These are phyloP conservation scores for Jamesozyma jinghongensis DNA, from an alignment of 805 yeast genomes.

Conservation along the genomic window DNA sequence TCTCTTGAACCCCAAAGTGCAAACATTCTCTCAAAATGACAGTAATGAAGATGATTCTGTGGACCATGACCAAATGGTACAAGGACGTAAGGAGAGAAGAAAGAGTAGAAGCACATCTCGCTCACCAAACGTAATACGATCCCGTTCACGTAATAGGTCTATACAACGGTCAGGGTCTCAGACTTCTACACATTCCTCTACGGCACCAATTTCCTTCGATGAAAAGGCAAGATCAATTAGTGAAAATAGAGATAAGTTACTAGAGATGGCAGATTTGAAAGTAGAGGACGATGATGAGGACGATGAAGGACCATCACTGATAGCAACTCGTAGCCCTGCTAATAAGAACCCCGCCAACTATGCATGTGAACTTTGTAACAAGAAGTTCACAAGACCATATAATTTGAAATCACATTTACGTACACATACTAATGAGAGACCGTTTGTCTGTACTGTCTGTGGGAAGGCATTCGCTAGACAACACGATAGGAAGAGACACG, in stretches of 20 bases:
- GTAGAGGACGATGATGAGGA: constrained; percentile 8
- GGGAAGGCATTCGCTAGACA: constrained; percentile 77
- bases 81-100: constrained; percentile 21
- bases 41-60: constrained; percentile 7
- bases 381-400: constrained; percentile 84
- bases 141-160: constrained; percentile 2
- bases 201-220: constrained; percentile 15
- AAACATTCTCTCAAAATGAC: neutral
- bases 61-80: constrained; percentile 19
- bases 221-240: constrained; percentile 27
- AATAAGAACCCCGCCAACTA: constrained; percentile 23
- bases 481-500: constrained; percentile 71
- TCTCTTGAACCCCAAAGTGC: neutral
- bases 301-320: constrained; percentile 3
- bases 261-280: constrained; percentile 23
- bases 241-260: constrained; percentile 24
- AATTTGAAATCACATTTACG: constrained; percentile 84
- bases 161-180: constrained; percentile 4
- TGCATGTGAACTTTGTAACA: constrained; percentile 77
- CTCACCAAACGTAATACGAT: neutral
- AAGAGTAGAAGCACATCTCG: constrained; percentile 7
- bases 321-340: neutral
- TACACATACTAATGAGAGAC: constrained; percentile 82
- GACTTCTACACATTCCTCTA: constrained; percentile 4
- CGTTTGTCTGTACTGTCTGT: constrained; percentile 62